Conservation (phyloP, 352 stramenopile genomes). For the Phytophthora kernoviae region DNA sequence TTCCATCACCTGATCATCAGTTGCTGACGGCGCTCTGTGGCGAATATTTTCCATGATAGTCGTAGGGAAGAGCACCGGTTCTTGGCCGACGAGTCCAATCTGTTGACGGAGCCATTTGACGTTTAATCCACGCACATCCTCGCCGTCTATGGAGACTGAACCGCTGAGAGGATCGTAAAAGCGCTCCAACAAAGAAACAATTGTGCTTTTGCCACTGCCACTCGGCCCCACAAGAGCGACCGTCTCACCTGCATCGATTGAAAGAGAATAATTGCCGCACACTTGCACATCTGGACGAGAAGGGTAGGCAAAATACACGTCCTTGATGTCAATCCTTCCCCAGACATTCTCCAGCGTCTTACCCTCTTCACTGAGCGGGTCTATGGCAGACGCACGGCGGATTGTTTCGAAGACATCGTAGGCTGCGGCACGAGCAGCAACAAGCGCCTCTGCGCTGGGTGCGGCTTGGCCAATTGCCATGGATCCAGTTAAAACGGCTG, state of each 20-base stretch:
- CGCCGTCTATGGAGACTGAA: constrained; percentile 26
- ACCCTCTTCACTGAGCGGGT: constrained; percentile 33
- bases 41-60: constrained; percentile 70
- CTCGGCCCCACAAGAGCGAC: constrained; percentile 35
- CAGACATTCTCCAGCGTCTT: constrained; percentile 27
- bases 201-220: constrained; percentile 85
- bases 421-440: constrained; percentile 40
- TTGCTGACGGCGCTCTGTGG: constrained; percentile 63
- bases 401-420: constrained; percentile 64
- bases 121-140: constrained; percentile 36
- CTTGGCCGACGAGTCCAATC: constrained; percentile 93
- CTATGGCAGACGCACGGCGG: constrained; percentile 44
- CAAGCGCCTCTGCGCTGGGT: constrained; percentile 49
- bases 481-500: constrained; percentile 49
- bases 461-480: constrained; percentile 60
- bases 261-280: constrained; percentile 43
- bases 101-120: constrained; percentile 57
- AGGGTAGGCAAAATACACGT: constrained; percentile 69
- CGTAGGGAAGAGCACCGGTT: constrained; percentile 56
- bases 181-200: constrained; percentile 88
- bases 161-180: constrained; percentile 87
- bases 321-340: constrained; percentile 60
- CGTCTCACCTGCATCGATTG: constrained; percentile 50
- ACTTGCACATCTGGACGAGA: constrained; percentile 46
- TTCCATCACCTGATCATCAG: constrained; percentile 72